Percentiles rank a stretch among this genome's conserved stretches.
Evolutionary conservation across 192 early-diverging fungal genomes (phyloP).

Genomic region (Coemansia sp.): DNA sequence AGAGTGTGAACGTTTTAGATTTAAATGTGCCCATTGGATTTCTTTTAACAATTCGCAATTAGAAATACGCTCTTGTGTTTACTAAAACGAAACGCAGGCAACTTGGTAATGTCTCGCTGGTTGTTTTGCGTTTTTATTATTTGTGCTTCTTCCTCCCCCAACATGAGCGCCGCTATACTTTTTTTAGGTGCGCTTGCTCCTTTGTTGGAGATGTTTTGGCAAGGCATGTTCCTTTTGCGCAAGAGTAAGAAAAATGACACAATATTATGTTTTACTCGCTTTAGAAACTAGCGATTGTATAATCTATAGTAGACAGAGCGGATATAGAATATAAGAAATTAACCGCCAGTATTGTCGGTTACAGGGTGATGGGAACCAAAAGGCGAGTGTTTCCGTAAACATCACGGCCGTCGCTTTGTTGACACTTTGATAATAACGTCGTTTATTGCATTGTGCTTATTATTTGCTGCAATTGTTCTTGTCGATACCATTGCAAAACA

Average conservation of each 20-base stretch:
- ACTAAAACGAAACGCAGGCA: not conserved
- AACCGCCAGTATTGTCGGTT: not conserved
- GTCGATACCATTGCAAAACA: not conserved
- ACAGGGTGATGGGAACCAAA: not conserved
- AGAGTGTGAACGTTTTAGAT: not conserved
- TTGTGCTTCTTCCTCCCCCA: constrained; percentile 17
- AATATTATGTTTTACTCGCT: not conserved
- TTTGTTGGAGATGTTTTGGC: not conserved
- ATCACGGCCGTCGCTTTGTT: not conserved
- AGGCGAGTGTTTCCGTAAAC: not conserved
- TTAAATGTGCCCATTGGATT: not conserved
- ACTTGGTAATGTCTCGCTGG: not conserved
- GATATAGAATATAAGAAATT: not conserved
- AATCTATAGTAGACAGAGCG: not conserved
- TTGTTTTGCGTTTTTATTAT: not conserved
- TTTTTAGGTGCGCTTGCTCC: not conserved
- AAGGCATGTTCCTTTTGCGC: not conserved
- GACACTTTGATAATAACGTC: not conserved
- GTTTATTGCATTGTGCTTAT: not conserved
- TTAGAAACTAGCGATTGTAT: not conserved
- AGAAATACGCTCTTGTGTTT: constrained; percentile 2
- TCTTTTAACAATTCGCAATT: not conserved
- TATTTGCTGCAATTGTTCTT: not conserved
- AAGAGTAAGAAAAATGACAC: not conserved
- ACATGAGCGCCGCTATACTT: constrained; percentile 14